Conservation (phyloP, 306 rosid genomes). For the Cyclanthera cordifolia region DNA sequence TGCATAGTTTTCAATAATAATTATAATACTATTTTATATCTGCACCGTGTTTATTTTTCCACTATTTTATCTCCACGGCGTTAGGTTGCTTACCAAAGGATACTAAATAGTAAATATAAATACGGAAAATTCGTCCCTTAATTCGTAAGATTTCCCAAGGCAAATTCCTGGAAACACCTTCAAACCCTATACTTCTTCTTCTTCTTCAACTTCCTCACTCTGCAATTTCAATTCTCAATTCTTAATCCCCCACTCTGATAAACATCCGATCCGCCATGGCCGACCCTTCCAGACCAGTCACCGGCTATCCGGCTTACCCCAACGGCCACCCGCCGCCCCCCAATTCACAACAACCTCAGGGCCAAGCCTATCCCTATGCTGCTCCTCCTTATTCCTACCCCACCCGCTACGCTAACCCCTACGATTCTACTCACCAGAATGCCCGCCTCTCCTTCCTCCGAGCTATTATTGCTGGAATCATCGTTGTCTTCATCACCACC, state of each 20-base stretch:
- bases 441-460: constrained; percentile 43
- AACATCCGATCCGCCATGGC: constrained; percentile 25
- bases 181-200: constrained; percentile 10
- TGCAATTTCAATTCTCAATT: neutral
- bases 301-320: constrained; percentile 62
- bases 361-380: constrained; percentile 37
- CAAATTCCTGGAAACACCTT: constrained; percentile 4
- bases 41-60: too few relatives aligned
- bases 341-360: neutral
- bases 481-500: constrained; percentile 36
- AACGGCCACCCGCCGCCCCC: constrained; percentile 23
- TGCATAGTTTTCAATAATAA: too few relatives aligned
- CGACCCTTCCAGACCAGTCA: constrained; percentile 57
- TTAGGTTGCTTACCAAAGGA: neutral
- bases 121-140: neutral
- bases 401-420: constrained; percentile 22
- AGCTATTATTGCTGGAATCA: constrained; percentile 41
- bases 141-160: neutral
- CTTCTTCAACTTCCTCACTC: neutral
- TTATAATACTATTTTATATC: too few relatives aligned
- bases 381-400: constrained; percentile 26
- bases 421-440: constrained; percentile 16
- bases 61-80: neutral
- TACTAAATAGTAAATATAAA: too few relatives aligned
- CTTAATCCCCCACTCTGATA: neutral